Evolutionary conservation across 1,139 yeast species (phyloP).

Genomic region (Kluyveromyces marxianus): DNA sequence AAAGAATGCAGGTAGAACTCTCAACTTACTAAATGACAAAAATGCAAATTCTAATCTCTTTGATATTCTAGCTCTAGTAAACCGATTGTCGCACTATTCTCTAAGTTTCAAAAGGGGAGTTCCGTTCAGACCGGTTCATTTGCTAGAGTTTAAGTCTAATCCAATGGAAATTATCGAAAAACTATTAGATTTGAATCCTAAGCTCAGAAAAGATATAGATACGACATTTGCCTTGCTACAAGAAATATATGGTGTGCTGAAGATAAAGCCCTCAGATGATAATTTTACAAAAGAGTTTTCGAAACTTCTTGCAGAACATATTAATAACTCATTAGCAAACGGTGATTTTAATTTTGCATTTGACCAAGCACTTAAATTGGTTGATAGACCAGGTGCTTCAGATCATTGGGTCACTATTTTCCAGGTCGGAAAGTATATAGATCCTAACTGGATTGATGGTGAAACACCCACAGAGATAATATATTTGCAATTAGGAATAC

Average conservation of each 20-base stretch:
- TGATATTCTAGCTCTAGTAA: conserved; percentile 34
- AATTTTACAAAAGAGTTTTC: conserved; percentile 13
- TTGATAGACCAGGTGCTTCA: conserved; percentile 30
- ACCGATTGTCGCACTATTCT: conserved; percentile 32
- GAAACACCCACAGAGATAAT: conserved; percentile 31
- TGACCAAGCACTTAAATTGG: conserved; percentile 31
- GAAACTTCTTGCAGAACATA: conserved; percentile 42
- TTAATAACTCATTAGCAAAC: conserved; percentile 50
- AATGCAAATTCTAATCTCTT: conserved; percentile 24
- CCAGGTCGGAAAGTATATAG: conserved; percentile 42
- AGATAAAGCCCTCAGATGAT: conserved; percentile 10
- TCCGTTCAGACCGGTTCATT: conserved; percentile 35
- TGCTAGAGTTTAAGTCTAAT: conserved; percentile 28
- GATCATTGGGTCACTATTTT: conserved; percentile 50
- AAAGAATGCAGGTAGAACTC: conserved; percentile 36
- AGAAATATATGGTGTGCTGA: conserved; percentile 36
- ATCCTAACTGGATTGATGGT: conserved; percentile 40
- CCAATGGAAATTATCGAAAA: conserved; percentile 34
- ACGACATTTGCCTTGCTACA: conserved; percentile 38
- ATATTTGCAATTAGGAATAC: conserved; percentile 41
- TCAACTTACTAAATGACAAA: conserved; percentile 32
- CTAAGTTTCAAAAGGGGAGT: conserved; percentile 32
- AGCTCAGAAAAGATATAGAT: conserved; percentile 44
- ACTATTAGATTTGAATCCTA: conserved; percentile 49
- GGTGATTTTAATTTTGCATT: conserved; percentile 50